Percentiles rank a stretch among this genome's conserved stretches.
phyloP scores from a whole-genome alignment of 768 basidiomycete genomes.

The Mycena pura region DNA sequence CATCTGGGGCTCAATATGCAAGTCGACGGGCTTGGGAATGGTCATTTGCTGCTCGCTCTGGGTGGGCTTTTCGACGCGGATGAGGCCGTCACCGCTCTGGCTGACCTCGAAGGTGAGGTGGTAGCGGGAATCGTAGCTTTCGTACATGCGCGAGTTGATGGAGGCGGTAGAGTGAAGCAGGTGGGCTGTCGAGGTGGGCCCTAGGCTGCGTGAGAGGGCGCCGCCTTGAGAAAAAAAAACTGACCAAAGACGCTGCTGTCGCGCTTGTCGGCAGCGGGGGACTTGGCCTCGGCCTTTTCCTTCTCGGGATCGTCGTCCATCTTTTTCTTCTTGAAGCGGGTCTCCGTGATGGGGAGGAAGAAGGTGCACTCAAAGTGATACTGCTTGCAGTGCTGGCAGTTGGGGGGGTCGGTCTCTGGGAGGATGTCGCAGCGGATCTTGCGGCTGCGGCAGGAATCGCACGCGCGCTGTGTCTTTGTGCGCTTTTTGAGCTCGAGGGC shows the following conservation, averaged over 20 bases:
- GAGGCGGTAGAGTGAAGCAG: slow-evolving; percentile 89
- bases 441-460: slow-evolving; percentile 88
- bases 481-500: slow-evolving; percentile 78
- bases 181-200: slow-evolving; percentile 87
- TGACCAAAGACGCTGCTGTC: slow-evolving; percentile 68
- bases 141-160: slow-evolving; percentile 85
- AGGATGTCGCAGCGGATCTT: slow-evolving; percentile 97
- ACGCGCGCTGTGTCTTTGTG: slow-evolving; percentile 90
- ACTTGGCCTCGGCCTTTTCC: slow-evolving; percentile 43
- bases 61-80: slow-evolving; percentile 75
- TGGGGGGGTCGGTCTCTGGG: slow-evolving; percentile 72
- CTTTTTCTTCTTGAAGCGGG: slow-evolving; percentile 97
- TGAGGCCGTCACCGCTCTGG: slow-evolving; percentile 85
- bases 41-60: slow-evolving; percentile 59
- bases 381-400: slow-evolving; percentile 95
- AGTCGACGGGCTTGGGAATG: slow-evolving; percentile 69
- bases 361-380: slow-evolving; percentile 95
- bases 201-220: slow-evolving; percentile 63
- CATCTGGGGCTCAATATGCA: slow-evolving; percentile 78
- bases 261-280: slow-evolving; percentile 38
- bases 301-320: slow-evolving; percentile 60
- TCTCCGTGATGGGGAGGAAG: slow-evolving; percentile 98
- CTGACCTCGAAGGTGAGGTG: slow-evolving; percentile 89
- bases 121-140: slow-evolving; percentile 86
- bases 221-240: slow-evolving; percentile 33